Conservation (phyloP, 2,329 filamentous ascomycete species). For the Aspergillus chevalieri region DNA sequence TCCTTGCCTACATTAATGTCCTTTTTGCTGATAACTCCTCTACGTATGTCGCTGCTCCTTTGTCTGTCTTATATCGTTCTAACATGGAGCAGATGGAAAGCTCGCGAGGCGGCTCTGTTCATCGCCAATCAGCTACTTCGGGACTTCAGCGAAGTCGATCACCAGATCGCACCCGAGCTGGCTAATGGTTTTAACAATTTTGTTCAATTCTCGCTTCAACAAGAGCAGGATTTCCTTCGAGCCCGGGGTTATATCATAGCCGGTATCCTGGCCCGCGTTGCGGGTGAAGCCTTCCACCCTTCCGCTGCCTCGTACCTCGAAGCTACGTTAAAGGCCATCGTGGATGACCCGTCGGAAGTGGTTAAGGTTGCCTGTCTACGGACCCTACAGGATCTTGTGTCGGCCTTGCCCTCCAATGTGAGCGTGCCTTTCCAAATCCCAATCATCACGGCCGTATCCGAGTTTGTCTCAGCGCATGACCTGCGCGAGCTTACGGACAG, state of each 20-base stretch:
- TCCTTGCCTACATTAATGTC: conserved; percentile 68
- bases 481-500: conserved; percentile 77
- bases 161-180: conserved; percentile 62
- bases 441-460: conserved; percentile 56
- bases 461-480: conserved; percentile 75
- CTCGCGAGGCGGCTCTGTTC: conserved; percentile 75
- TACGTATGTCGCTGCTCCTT: conserved; percentile 23
- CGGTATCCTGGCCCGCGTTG: conserved; percentile 68
- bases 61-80: neutral
- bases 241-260: conserved; percentile 84
- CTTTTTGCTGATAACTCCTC: conserved; percentile 54
- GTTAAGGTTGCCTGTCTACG: conserved; percentile 91
- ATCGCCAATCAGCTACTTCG: conserved; percentile 76
- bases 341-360: conserved; percentile 71
- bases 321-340: conserved; percentile 66
- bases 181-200: conserved; percentile 72
- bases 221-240: conserved; percentile 68
- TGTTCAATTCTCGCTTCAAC: conserved; percentile 67
- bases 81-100: conserved; percentile 49
- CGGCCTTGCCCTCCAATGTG: conserved; percentile 45
- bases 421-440: conserved; percentile 55
- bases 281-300: conserved; percentile 48
- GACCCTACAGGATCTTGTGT: conserved; percentile 65
- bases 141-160: conserved; percentile 74
- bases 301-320: conserved; percentile 43